phyloP scores from a whole-genome alignment of 2,329 filamentous ascomycete genomes.

The Bipolaris cookei region DNA sequence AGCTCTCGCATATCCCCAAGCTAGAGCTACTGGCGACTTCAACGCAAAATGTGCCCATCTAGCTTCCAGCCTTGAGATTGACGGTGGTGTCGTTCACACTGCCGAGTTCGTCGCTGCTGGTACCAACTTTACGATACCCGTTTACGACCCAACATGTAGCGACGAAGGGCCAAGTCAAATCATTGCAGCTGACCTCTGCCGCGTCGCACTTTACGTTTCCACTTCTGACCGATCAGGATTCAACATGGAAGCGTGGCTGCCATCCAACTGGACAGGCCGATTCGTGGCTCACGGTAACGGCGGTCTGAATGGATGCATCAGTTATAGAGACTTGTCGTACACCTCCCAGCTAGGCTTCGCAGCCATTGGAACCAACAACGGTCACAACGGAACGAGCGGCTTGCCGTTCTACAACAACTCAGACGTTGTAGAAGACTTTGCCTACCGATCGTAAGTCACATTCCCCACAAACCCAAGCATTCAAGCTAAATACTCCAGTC shows the following conservation, averaged over 20 bases:
- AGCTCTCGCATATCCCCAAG: constrained; percentile 14
- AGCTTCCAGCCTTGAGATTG: constrained; percentile 38
- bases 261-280: constrained; percentile 50
- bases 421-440: constrained; percentile 57
- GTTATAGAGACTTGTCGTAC: constrained; percentile 51
- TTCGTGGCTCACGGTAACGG: constrained; percentile 49
- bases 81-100: constrained; percentile 47
- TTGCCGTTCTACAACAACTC: constrained; percentile 55
- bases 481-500: constrained; percentile 22
- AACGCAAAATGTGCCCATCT: constrained; percentile 36
- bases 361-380: constrained; percentile 51
- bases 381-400: constrained; percentile 55
- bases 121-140: constrained; percentile 49
- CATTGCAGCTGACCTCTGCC: constrained; percentile 49
- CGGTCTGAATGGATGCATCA: constrained; percentile 50
- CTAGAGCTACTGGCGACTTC: constrained; percentile 21
- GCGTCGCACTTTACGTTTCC: constrained; percentile 50
- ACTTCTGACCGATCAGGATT: constrained; percentile 51
- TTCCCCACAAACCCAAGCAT: neutral
- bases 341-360: constrained; percentile 49
- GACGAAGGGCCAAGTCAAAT: constrained; percentile 28
- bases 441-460: constrained; percentile 49
- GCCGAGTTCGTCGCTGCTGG: constrained; percentile 50
- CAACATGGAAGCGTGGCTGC: constrained; percentile 55
- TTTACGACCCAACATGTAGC: constrained; percentile 51